A percentile compares a stretch with the other conserved stretches of the same genome.
phyloP scores from a whole-genome alignment of 148 eudicot species.

The Talinum fruticosum region DNA sequence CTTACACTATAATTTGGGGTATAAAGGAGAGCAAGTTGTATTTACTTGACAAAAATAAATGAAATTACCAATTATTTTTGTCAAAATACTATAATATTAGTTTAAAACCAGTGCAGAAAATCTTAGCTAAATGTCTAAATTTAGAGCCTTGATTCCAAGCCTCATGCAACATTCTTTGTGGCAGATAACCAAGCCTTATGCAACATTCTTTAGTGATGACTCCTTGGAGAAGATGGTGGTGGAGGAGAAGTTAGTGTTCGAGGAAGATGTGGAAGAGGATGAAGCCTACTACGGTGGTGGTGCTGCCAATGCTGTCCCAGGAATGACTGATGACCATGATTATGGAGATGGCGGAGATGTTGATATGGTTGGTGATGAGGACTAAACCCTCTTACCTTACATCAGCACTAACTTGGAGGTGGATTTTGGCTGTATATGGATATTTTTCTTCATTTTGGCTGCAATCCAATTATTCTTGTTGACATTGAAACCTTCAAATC shows the following conservation, averaged over 20 bases:
- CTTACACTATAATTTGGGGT: too few species aligned
- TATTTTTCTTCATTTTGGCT: neutral
- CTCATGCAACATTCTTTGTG: neutral
- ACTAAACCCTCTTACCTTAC: conserved; percentile 25
- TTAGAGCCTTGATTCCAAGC: too few species aligned
- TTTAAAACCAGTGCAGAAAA: too few species aligned
- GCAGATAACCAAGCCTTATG: conserved; percentile 82
- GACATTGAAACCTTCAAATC: neutral
- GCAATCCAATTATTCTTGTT: neutral
- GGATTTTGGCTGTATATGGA: too few species aligned
- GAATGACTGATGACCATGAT: conserved; percentile 17
- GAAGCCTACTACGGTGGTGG: conserved; percentile 31
- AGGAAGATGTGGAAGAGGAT: conserved; percentile 30
- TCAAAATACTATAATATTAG: too few species aligned
- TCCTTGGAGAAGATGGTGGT: conserved; percentile 47
- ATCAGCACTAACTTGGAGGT: neutral
- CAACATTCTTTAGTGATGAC: conserved; percentile 57
- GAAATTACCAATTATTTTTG: too few species aligned
- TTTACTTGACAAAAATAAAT: too few species aligned
- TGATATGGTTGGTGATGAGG: conserved; percentile 56
- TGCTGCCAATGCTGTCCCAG: conserved; percentile 35
- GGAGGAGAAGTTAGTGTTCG: conserved; percentile 15
- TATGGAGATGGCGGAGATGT: conserved; percentile 45
- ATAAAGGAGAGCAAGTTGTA: too few species aligned
- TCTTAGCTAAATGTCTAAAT: too few species aligned